Evolutionary conservation across 2,329 filamentous ascomycete genomes (phyloP), one percentile per base, ranked within the genome.

Genomic region (Ophiostoma triangulosporum): DNA sequence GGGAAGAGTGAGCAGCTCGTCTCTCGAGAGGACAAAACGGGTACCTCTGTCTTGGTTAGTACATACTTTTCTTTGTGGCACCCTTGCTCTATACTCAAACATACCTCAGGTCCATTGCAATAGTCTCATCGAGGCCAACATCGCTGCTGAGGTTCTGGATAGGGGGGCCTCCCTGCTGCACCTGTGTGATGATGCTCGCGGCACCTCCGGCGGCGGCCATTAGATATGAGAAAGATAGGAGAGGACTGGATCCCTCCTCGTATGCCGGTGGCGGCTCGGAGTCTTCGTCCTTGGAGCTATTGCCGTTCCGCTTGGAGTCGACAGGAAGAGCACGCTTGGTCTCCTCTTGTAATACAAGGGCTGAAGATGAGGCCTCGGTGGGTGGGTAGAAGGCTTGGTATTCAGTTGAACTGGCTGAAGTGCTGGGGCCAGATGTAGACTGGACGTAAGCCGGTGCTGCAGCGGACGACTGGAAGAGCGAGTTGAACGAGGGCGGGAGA

Each of bases 141-240:
- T 88, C 83, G 86, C 87, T 87, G 80, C 87, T 88, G 57, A 97
- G 76, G 53, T 88, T 86, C 69, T 93, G 95, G 62, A 96, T 81
- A 35, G 90, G 86, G 63, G 89, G 86, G 50, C 86, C 90, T 60
- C 86, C 86, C 71, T 98, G 93, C 67, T 95, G 90, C 63, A 98
- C 93, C 74, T 98, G 93, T 70, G 93, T 98, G 73, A 98, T 95
- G 67, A 98, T 95, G 80, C 93, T 97, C 74, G 90, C 85, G 63
- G 90, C 87, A 73, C 90, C 91, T 76, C 91, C 91, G 71, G 91
- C 90, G 68, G 89, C 87, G 71, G 93, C 90, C 93, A 98, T 98
- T 68, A 95, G 81, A 80, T 94, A 98, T 63, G 86, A 84, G 66
- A 98, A 98, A 55, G 88, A 88, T 57, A 86, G 79, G 67, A 98